Evolutionary conservation across 2,329 filamentous ascomycete genomes (phyloP), one percentile per base, ranked within the genome.

Genomic region (Lachnellula subtilissima): DNA sequence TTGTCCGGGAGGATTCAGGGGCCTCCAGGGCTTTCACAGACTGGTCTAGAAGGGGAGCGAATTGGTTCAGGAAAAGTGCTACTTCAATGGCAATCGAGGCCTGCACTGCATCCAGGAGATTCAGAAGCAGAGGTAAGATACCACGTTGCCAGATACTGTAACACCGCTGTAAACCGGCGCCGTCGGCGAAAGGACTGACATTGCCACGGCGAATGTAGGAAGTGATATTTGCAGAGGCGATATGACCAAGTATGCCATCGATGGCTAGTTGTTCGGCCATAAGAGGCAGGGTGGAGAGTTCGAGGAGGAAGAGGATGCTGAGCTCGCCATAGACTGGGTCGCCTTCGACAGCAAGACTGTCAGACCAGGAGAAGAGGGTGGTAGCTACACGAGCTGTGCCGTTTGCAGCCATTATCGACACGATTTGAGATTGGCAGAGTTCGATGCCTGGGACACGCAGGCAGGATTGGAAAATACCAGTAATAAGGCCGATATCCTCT

Each of bases 241-340:
- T 77, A 58, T 90, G 88, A 64, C 86, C 84, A 5, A 99, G 80
- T 14, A 96, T 78, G 35, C 89, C 91, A 65, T 96, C 91, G 42
- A 91, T 86, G 0, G 93, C 94, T 64, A 99, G 84, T 61, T 94
- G 88, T 70, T 97, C 93, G 2, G 94, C 93, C 51, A 97, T 80
- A 17, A 83, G 74, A 0, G 89, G 88, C 14, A 97, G 80, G 14
- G 84, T 86, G 1, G 92, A 96, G 12, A 99, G 80, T 63, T 96
- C 89, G 22, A 96, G 83, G 14, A 99, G 79, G 72, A 97, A 95
- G 25, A 92, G 80, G 42, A 96, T 81, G 65, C 89, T 89, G n/a
- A 97, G 82, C 69, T 97, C 92, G 61, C 92, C 94, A 71, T 97
- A 97, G 32, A 97, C 78, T 0, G 94, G 93, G 68, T 97, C 93